Percentiles rank a stretch among this genome's conserved stretches.
Evolutionary conservation across 768 basidiomycete species (phyloP).

Genomic region (Dacryopinax primogenitus): DNA sequence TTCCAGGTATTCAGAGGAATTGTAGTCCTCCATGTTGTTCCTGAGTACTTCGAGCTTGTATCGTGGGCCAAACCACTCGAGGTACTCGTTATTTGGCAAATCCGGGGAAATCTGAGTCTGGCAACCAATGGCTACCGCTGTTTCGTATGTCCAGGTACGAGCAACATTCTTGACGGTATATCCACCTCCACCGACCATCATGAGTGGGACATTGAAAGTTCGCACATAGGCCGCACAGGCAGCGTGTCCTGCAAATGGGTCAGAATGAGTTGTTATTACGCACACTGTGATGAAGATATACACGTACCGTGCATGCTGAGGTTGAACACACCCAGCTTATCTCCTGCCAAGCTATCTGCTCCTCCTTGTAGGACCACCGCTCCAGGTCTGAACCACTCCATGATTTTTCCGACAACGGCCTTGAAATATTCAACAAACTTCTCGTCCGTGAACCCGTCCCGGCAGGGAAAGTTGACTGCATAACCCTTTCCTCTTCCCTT

Average conservation of each 20-base stretch:
- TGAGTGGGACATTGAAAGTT: slow-evolving; percentile 68
- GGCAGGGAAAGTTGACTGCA: slow-evolving; percentile 81
- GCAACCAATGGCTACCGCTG: slow-evolving; percentile 82
- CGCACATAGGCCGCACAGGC: slow-evolving; percentile 80
- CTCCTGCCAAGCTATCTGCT: slow-evolving; percentile 86
- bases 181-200: slow-evolving; percentile 88
- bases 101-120: slow-evolving; percentile 65
- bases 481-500: slow-evolving; percentile 76
- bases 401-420: slow-evolving; percentile 68
- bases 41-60: slow-evolving; percentile 82
- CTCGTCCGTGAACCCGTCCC: slow-evolving; percentile 89
- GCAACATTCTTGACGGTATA: slow-evolving; percentile 97
- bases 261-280: slow-evolving; percentile 2
- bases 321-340: slow-evolving; percentile 94
- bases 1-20: slow-evolving; percentile 69
- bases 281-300: not conserved
- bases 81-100: slow-evolving; percentile 76
- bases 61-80: slow-evolving; percentile 95
- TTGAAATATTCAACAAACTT: slow-evolving; percentile 35
- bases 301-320: slow-evolving; percentile 64
- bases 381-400: slow-evolving; percentile 78
- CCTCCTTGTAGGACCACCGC: slow-evolving; percentile 91
- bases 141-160: slow-evolving; percentile 91
- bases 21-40: slow-evolving; percentile 93
- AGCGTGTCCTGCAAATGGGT: slow-evolving; percentile 52